These are phyloP conservation scores for Saksenaea oblongispora DNA, from an alignment of 371 early-diverging fungal species.

Conservation along the genomic window DNA sequence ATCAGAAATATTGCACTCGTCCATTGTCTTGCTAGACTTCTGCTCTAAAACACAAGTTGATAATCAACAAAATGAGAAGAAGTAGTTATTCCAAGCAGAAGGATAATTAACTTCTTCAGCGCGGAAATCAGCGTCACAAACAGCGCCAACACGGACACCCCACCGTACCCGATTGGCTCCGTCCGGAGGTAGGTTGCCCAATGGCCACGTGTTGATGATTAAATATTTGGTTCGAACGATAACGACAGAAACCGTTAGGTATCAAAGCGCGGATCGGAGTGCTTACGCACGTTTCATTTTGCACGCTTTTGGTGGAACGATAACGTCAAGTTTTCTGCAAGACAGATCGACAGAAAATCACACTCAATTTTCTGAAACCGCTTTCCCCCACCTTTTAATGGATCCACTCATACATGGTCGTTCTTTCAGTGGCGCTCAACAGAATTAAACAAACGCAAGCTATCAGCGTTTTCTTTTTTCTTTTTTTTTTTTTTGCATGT, in stretches of 20 bases:
- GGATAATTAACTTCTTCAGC: not conserved
- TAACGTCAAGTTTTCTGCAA: too few relatives aligned
- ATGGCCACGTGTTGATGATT: not conserved
- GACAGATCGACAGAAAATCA: too few relatives aligned
- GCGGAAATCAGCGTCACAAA: not conserved
- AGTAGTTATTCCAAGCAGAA: not conserved
- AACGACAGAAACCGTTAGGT: not conserved
- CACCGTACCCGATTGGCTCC: not conserved
- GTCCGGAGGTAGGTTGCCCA: not conserved
- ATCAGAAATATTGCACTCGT: conserved; percentile 32
- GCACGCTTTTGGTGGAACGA: not conserved
- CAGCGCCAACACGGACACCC: not conserved
- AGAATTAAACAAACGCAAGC: too few relatives aligned
- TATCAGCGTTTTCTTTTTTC: too few relatives aligned
- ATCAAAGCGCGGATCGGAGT: not conserved
- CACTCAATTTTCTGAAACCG: too few relatives aligned
- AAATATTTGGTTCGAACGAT: not conserved
- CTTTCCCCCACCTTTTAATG: too few relatives aligned
- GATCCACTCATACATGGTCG: too few relatives aligned
- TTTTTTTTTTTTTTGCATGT: too few relatives aligned
- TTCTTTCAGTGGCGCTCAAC: too few relatives aligned
- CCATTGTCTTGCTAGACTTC: not conserved
- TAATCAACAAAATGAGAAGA: not conserved
- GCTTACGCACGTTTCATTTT: not conserved
- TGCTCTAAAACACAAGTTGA: not conserved